phyloP scores from a whole-genome alignment of 495 filamentous ascomycete genomes.

The Letharia columbiana region DNA sequence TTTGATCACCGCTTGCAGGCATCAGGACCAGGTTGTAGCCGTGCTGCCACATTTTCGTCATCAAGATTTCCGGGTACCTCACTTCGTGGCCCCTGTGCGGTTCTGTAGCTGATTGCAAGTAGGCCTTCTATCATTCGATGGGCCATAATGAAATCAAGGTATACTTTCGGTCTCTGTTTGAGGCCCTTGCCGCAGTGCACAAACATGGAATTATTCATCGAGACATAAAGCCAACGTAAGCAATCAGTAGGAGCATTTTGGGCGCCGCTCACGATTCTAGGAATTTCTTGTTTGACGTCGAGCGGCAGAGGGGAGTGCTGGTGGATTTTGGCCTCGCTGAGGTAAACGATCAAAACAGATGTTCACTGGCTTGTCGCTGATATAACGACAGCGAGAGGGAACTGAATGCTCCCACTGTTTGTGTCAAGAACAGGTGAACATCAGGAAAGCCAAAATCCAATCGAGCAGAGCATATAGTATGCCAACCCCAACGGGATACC shows the following conservation, averaged over 20 bases:
- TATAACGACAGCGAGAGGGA: slow-evolving; percentile 44
- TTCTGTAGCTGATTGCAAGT: slow-evolving; percentile 10
- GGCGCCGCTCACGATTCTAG: slow-evolving; percentile 25
- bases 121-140: slow-evolving; percentile 84
- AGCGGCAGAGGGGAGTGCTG: slow-evolving; percentile 72
- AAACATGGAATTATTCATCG: slow-evolving; percentile 77
- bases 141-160: slow-evolving; percentile 71
- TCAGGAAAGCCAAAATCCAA: slow-evolving; percentile 25
- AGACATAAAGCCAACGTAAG: slow-evolving; percentile 94
- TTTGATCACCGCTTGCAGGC: slow-evolving; percentile 88
- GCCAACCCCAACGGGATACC: slow-evolving; percentile 57
- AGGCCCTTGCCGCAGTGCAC: slow-evolving; percentile 76
- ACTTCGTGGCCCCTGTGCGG: background rate
- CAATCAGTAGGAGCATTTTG: background rate
- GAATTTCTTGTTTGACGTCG: slow-evolving; percentile 92
- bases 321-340: slow-evolving; percentile 97
- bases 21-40: slow-evolving; percentile 89
- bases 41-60: slow-evolving; percentile 93
- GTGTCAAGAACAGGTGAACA: slow-evolving; percentile 47
- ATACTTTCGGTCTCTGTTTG: slow-evolving; percentile 85
- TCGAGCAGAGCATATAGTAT: slow-evolving; percentile 33
- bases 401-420: slow-evolving; percentile 62
- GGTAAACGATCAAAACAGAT: slow-evolving; percentile 19
- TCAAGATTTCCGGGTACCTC: slow-evolving; percentile 68
- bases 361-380: background rate